Evolutionary conservation across 2,329 filamentous ascomycete genomes (phyloP), one percentile per base, ranked within the genome.

Genomic region (Sclerotinia nivalis): DNA sequence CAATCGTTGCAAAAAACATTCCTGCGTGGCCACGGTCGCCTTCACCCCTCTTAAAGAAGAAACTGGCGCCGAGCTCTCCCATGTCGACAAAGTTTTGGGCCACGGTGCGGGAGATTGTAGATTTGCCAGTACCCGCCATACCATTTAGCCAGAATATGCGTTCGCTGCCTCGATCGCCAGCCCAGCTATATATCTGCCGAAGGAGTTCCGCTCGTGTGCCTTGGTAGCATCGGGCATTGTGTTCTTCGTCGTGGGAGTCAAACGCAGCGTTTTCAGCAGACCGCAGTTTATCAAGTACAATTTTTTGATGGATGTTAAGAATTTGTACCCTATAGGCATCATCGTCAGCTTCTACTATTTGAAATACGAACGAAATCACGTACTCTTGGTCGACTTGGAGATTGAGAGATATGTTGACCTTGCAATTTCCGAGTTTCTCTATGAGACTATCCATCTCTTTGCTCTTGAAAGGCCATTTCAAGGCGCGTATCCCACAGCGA

Each of bases 341-440:
- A 22, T 22, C 45, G 15, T 47, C 45, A 73, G 50, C 49, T 71
- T 70, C 56, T 68, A 28, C 52, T 68, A 47, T 69, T 9, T 47
- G 28, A 45, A 71, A 70, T 71, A 70, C 49, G 15, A 56, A 69
- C 40, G 34, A 69, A 22, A 69, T 49, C 28, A 73, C 76, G 71
- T 77, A 79, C 78, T 71, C 77, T 72, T 81, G 75, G 73, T 81
- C 76, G 55, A 80, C 74, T 64, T 79, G 76, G 28, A 82, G 74
- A 60, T 74, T 76, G 5, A 76, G 66, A 20, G 68, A 76, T 66
- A 81, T 77, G 0, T 71, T 75, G 34, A 75, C 64, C 52, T 75
- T 76, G 59, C 75, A 78, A 52, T 72, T 72, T 65, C 74, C 69
- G 43, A 82, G 74, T 15, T 73, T 75, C 54, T 73, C 59, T 31